These are phyloP conservation scores for Diaporthe citrichinensis DNA, from an alignment of 2,329 filamentous ascomycete species.

Conservation along the genomic window DNA sequence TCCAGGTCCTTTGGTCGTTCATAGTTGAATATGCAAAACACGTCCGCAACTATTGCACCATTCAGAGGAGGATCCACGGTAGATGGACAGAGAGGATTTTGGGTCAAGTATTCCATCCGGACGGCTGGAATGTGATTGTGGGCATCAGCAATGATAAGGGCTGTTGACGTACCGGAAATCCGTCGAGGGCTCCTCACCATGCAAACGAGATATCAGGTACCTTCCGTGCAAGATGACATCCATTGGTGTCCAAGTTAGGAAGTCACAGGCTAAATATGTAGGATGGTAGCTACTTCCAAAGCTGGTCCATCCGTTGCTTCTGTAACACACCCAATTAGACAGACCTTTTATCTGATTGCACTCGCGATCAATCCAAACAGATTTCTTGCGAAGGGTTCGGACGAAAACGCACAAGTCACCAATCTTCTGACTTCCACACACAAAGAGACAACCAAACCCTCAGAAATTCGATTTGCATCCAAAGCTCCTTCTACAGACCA, in stretches of 20 bases:
- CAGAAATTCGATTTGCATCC: background rate
- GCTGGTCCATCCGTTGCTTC: background rate
- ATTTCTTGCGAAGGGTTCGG: background rate
- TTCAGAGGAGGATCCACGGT: background rate
- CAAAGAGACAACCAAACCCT: background rate
- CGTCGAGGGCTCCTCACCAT: background rate
- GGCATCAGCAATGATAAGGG: background rate
- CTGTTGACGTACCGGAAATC: background rate
- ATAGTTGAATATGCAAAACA: background rate
- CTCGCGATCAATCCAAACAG: background rate
- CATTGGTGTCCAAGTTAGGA: background rate
- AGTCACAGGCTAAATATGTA: background rate
- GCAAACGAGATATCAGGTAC: background rate
- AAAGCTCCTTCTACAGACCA: background rate
- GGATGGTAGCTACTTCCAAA: background rate
- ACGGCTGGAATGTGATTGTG: constrained; percentile 1
- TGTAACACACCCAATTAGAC: too few relatives aligned
- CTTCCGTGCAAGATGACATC: background rate
- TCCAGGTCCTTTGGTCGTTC: background rate
- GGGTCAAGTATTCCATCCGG: background rate
- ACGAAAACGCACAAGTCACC: background rate
- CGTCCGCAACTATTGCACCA: too few relatives aligned
- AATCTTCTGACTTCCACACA: background rate
- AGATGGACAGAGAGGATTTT: background rate
- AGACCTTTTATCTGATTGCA: too few relatives aligned